Percentiles rank a stretch among this genome's conserved stretches.
Conservation (phyloP, 139 green algal species). For the Ettlia oleoabundans region DNA sequence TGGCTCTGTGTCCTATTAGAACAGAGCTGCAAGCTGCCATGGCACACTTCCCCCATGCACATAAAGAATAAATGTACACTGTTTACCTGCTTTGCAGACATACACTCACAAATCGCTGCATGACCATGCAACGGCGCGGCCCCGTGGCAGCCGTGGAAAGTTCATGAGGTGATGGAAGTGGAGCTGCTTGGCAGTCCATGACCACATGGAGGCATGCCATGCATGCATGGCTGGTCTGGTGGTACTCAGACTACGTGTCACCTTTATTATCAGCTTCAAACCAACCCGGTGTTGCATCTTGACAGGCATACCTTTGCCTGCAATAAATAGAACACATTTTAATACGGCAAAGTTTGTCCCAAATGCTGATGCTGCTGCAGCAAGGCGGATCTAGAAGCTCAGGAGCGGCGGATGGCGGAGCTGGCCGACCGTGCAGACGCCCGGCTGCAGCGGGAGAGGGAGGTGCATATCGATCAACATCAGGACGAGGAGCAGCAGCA, state of each 20-base stretch:
- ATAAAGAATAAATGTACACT: not conserved
- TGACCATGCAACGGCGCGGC: not conserved
- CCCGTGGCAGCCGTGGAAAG: not conserved
- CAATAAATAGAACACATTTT: too few relatives aligned
- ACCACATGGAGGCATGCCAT: too few relatives aligned
- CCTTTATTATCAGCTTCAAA: too few relatives aligned
- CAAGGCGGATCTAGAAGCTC: not conserved
- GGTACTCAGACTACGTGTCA: too few relatives aligned
- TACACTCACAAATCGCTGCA: not conserved
- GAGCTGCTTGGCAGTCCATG: too few relatives aligned
- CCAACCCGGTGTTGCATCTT: too few relatives aligned
- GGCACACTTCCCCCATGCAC: not conserved
- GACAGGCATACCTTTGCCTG: too few relatives aligned
- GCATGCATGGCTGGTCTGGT: too few relatives aligned
- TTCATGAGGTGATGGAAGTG: conserved; percentile 23
- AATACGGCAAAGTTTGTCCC: not conserved
- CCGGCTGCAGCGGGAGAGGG: not conserved
- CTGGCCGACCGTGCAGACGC: not conserved
- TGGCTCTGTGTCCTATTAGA: not conserved
- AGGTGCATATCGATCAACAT: not conserved
- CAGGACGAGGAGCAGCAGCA: not conserved
- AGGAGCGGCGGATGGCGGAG: not conserved
- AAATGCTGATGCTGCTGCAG: not conserved
- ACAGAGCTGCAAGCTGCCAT: not conserved
- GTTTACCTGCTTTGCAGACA: not conserved